A percentile compares a stretch with the other conserved stretches of the same genome.
These are phyloP conservation scores for Hamigera avellanea DNA, from an alignment of 495 filamentous ascomycete genomes.

Conservation along the genomic window DNA sequence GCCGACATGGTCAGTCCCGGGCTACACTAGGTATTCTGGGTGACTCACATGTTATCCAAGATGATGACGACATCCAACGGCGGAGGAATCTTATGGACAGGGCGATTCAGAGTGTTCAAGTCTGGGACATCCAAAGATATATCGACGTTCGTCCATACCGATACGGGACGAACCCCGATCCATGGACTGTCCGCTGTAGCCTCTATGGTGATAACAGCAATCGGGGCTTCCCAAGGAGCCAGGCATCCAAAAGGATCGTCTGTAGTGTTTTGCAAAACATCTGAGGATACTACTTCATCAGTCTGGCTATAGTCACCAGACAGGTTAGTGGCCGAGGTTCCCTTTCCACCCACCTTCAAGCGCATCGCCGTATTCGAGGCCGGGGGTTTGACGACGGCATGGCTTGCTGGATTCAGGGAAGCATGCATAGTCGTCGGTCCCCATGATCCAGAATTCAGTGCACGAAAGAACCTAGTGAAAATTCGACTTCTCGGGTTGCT, in stretches of 20 bases:
- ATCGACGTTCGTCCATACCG: slow-evolving; percentile 13
- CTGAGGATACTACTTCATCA: neutral
- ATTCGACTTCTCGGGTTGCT: neutral
- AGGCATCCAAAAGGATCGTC: slow-evolving; percentile 1
- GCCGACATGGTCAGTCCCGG: neutral
- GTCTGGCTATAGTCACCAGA: neutral
- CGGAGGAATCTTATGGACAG: neutral
- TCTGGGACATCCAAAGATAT: slow-evolving; percentile 14
- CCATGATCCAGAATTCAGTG: neutral
- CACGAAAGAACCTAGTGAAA: neutral
- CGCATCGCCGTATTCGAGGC: neutral
- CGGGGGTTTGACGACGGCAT: neutral
- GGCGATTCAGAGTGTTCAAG: slow-evolving; percentile 5
- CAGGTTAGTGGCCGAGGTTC: neutral
- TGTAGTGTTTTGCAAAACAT: neutral
- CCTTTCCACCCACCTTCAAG: neutral
- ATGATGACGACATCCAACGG: slow-evolving; percentile 5
- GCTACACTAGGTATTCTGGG: neutral
- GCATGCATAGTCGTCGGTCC: neutral
- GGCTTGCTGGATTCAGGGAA: neutral
- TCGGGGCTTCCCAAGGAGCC: slow-evolving; percentile 10
- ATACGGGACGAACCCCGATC: slow-evolving; percentile 6
- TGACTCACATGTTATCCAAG: slow-evolving; percentile 7
- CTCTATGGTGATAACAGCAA: slow-evolving; percentile 11
- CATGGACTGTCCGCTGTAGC: slow-evolving; percentile 3